phyloP scores from a whole-genome alignment of 139 green algal genomes.

The Trebouxia sp. region DNA sequence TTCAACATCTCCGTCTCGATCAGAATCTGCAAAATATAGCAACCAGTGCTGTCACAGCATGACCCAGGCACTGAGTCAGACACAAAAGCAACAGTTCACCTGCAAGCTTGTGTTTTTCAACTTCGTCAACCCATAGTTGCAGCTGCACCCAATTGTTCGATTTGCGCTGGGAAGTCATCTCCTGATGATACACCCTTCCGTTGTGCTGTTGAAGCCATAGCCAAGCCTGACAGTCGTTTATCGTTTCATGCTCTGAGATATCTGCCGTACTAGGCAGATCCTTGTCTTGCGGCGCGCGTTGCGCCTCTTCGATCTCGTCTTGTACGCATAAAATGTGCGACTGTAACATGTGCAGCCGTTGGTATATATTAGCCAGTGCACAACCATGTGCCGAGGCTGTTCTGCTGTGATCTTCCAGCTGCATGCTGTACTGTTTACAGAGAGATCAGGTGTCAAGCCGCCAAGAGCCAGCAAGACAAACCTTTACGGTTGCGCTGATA shows the following conservation, averaged over 20 bases:
- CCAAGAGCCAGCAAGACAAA: too few species aligned
- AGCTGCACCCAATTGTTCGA: too few species aligned
- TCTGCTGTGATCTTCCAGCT: too few species aligned
- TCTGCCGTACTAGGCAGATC: not conserved
- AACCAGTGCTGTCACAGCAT: too few species aligned
- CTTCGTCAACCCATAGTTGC: not conserved
- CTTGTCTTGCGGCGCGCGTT: not conserved
- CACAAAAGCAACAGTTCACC: not conserved
- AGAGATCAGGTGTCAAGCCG: too few species aligned
- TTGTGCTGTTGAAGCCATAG: not conserved
- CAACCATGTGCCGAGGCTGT: too few species aligned
- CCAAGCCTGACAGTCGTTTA: not conserved
- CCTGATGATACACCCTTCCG: too few species aligned
- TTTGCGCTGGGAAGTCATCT: too few species aligned
- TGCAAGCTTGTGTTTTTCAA: not conserved
- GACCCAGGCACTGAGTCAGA: too few species aligned
- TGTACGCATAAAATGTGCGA: not conserved
- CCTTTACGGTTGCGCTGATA: too few species aligned
- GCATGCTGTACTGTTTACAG: too few species aligned
- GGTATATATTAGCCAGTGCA: not conserved
- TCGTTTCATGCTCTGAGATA: not conserved
- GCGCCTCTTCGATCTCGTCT: conserved; percentile 1
- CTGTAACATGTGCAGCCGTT: not conserved
- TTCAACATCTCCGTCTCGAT: too few species aligned
- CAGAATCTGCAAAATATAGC: not conserved